These are phyloP conservation scores for Metarhizium robertsii DNA, from an alignment of 2,329 filamentous ascomycete species.

Conservation along the genomic window DNA sequence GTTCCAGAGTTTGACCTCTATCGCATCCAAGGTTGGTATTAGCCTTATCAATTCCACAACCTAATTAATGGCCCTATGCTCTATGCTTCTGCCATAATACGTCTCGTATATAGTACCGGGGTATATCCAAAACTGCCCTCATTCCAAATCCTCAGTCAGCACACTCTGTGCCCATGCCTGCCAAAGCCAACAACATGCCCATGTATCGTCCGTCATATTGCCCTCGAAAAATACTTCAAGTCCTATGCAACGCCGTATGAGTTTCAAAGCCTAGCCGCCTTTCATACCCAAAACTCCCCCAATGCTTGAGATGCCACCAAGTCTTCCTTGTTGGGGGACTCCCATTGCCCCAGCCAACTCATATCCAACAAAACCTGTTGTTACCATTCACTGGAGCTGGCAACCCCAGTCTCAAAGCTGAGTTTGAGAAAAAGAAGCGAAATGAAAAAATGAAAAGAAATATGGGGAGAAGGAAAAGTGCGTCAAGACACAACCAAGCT, in stretches of 20 bases:
- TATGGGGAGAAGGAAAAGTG: too few relatives aligned
- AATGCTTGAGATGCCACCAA: not conserved
- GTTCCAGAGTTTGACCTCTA: too few relatives aligned
- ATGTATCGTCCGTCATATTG: not conserved
- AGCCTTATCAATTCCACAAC: too few relatives aligned
- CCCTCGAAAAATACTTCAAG: not conserved
- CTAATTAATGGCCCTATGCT: too few relatives aligned
- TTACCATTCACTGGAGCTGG: not conserved
- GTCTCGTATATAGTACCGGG: too few relatives aligned
- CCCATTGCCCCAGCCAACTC: not conserved
- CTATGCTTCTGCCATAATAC: too few relatives aligned
- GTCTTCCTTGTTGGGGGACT: not conserved
- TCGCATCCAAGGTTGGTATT: too few relatives aligned
- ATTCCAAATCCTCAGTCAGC: too few relatives aligned
- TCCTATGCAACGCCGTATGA: not conserved
- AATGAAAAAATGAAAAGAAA: not conserved
- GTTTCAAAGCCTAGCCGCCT: not conserved
- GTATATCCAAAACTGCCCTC: too few relatives aligned
- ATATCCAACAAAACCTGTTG: not conserved
- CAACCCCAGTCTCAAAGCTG: not conserved
- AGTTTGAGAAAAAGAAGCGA: not conserved
- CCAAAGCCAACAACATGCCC: not conserved
- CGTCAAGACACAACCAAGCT: not conserved
- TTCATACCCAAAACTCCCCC: not conserved
- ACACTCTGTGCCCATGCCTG: too few relatives aligned